Conservation (phyloP, 257 asterid species). For the Solanum verrucosum region DNA sequence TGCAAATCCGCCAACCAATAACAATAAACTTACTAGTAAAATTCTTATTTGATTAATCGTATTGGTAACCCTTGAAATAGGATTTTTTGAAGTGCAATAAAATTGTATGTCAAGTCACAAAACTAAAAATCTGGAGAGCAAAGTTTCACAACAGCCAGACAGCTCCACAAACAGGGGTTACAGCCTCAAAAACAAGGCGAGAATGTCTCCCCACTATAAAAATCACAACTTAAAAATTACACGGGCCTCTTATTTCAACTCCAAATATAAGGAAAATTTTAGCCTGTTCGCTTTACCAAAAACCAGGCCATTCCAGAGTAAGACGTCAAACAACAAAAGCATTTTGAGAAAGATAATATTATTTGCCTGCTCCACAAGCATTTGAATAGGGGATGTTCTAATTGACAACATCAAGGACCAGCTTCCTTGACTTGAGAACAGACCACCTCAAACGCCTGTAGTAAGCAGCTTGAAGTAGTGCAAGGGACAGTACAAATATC, state of each 20-base stretch:
- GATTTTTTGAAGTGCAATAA: neutral
- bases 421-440: slow-evolving; percentile 53
- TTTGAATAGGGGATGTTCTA: slow-evolving; percentile 1
- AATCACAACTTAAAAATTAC: neutral
- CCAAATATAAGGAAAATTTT: neutral
- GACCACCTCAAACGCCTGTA: slow-evolving; percentile 67
- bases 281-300: neutral
- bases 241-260: neutral
- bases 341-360: neutral
- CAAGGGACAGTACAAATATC: slow-evolving; percentile 57
- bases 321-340: neutral
- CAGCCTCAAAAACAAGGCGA: neutral
- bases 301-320: neutral
- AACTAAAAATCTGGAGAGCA: neutral
- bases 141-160: neutral
- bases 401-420: slow-evolving; percentile 66
- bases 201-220: neutral
- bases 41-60: neutral
- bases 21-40: neutral
- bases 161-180: neutral
- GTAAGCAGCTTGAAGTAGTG: slow-evolving; percentile 62
- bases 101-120: neutral
- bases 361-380: neutral
- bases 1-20: neutral
- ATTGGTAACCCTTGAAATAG: neutral